Percentiles rank a stretch among this genome's conserved stretches.
Conservation (phyloP, 2,329 filamentous ascomycete species). For the Metarhizium robertsii region DNA sequence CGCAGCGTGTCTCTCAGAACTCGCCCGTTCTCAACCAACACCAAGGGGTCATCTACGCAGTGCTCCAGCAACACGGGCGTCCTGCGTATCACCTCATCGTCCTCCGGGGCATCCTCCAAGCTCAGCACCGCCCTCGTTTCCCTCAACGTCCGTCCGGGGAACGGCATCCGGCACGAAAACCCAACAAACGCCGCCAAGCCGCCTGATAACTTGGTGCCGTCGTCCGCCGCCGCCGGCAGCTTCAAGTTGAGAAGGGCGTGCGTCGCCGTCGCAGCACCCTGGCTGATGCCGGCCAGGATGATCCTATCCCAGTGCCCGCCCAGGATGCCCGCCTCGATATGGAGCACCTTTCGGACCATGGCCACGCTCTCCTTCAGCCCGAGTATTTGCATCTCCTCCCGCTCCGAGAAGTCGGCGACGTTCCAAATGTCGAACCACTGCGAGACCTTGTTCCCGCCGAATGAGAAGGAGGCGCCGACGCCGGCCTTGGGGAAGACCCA, state of each 20-base stretch:
- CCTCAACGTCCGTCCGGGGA: slow-evolving; percentile 19
- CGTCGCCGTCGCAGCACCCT: slow-evolving; percentile 32
- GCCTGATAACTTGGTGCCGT: neutral
- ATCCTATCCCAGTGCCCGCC: slow-evolving; percentile 28
- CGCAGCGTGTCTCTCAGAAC: slow-evolving; percentile 23
- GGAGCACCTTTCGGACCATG: slow-evolving; percentile 22
- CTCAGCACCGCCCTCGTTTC: slow-evolving; percentile 23
- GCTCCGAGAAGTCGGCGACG: slow-evolving; percentile 26
- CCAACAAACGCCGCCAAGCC: slow-evolving; percentile 26
- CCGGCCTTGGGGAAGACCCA: slow-evolving; percentile 41
- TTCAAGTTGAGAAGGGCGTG: slow-evolving; percentile 27
- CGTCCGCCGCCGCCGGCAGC: slow-evolving; percentile 8
- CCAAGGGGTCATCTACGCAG: slow-evolving; percentile 32
- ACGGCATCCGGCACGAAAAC: slow-evolving; percentile 27
- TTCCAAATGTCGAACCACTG: slow-evolving; percentile 46
- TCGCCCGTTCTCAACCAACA: slow-evolving; percentile 27
- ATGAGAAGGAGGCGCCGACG: slow-evolving; percentile 15
- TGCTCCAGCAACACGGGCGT: slow-evolving; percentile 37
- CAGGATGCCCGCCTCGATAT: slow-evolving; percentile 24
- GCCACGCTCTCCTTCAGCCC: slow-evolving; percentile 30
- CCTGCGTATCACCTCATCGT: slow-evolving; percentile 23
- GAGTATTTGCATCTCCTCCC: slow-evolving; percentile 31
- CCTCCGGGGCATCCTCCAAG: slow-evolving; percentile 13
- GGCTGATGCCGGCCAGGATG: slow-evolving; percentile 36
- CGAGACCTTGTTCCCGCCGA: slow-evolving; percentile 14